Percentiles rank a stretch among this genome's conserved stretches.
Conservation (phyloP, 495 filamentous ascomycete species). For the Elasticomyces elasticus region DNA sequence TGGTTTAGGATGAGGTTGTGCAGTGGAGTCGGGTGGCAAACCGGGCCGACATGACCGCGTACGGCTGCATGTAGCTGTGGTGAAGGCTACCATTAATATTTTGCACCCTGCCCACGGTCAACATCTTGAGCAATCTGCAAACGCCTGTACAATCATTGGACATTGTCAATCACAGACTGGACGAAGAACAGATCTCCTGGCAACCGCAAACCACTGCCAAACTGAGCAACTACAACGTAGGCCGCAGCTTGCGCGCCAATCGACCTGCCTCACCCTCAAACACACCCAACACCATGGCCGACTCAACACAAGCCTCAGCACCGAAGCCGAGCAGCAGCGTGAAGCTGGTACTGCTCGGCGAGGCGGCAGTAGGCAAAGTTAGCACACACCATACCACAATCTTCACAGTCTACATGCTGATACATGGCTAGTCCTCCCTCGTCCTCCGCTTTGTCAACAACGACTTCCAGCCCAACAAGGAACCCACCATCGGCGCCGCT, state of each 20-base stretch:
- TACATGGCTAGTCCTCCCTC: constrained; percentile 66
- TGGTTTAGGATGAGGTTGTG: too few species aligned
- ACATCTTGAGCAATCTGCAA: background rate
- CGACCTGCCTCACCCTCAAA: constrained; percentile 7
- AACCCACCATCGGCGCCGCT: constrained; percentile 96
- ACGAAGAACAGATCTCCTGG: background rate
- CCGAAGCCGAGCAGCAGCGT: constrained; percentile 98
- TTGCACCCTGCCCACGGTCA: background rate
- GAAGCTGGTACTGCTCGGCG: constrained; percentile 93
- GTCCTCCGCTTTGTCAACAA: constrained; percentile 98
- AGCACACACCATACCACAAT: constrained; percentile 9
- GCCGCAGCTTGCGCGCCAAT: constrained; percentile 19
- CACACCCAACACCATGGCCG: constrained; percentile 26
- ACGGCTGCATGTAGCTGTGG: too few species aligned
- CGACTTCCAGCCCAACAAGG: constrained; percentile 99
- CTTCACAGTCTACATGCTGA: background rate
- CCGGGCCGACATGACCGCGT: too few species aligned
- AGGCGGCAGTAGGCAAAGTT: constrained; percentile 98
- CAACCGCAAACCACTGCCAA: too few species aligned
- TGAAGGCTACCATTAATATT: too few species aligned
- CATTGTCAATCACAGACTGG: too few species aligned
- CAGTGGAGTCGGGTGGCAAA: too few species aligned
- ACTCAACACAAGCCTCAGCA: constrained; percentile 43
- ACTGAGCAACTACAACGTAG: constrained; percentile 17
- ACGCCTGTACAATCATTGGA: too few species aligned